Evolutionary conservation across 2,329 filamentous ascomycete genomes (phyloP).

Genomic region (Fusarium drepaniforme): DNA sequence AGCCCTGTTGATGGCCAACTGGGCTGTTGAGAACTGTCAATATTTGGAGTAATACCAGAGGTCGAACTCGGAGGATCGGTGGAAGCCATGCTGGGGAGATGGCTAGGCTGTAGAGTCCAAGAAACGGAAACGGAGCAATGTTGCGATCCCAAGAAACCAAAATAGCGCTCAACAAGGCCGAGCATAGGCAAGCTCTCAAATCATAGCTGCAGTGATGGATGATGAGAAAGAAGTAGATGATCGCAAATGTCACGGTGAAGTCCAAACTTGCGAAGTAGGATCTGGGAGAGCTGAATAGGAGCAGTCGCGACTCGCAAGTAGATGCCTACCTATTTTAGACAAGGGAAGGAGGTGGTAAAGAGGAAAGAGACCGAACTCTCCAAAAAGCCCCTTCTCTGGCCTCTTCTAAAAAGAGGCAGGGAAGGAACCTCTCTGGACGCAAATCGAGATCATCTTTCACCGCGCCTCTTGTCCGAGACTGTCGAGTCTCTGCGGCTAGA

Average conservation of each 20-base stretch:
- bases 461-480: conserved; percentile 1
- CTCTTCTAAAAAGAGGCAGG: not conserved
- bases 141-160: conserved; percentile 59
- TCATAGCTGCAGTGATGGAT: conserved; percentile 52
- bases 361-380: not conserved
- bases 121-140: conserved; percentile 49
- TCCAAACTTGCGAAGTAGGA: not conserved
- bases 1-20: conserved; percentile 50
- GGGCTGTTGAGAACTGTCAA: conserved; percentile 53
- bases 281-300: not conserved
- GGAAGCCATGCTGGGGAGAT: conserved; percentile 50
- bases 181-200: conserved; percentile 48
- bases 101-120: conserved; percentile 46
- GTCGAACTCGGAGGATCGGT: conserved; percentile 47
- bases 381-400: conserved; percentile 14
- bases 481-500: conserved; percentile 6
- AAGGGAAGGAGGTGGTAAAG: conserved; percentile 14
- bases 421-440: conserved; percentile 4
- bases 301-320: not conserved
- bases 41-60: conserved; percentile 51
- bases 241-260: conserved; percentile 13
- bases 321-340: not conserved
- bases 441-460: conserved; percentile 11
- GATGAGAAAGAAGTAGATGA: conserved; percentile 42
- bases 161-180: conserved; percentile 50